These are phyloP conservation scores for Coniella lustricola DNA, from an alignment of 2,329 filamentous ascomycete species.

Conservation along the genomic window DNA sequence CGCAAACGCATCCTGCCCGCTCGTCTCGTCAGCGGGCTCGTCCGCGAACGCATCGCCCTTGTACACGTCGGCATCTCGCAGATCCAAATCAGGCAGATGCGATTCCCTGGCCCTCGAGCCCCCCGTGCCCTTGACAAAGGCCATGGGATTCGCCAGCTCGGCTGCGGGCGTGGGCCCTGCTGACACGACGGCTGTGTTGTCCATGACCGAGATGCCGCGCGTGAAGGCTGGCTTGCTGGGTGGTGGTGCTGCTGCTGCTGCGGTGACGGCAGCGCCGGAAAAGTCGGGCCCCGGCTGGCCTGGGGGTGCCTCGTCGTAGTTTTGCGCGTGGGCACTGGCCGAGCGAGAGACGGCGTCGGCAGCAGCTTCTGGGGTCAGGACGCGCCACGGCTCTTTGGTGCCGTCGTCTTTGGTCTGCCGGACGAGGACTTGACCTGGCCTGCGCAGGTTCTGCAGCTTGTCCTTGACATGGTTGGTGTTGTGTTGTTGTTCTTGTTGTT, in stretches of 20 bases:
- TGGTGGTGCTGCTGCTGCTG: no score
- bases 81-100: slow-evolving; percentile 9
- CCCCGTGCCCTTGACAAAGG: slow-evolving; percentile 4
- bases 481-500: neutral
- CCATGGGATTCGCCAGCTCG: slow-evolving; percentile 5
- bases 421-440: neutral
- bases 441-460: neutral
- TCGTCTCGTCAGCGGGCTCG: neutral
- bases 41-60: neutral
- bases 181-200: slow-evolving; percentile 11
- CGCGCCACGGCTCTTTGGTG: neutral
- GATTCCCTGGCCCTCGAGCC: slow-evolving; percentile 9
- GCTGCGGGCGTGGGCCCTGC: slow-evolving; percentile 8
- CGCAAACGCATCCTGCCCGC: slow-evolving; percentile 1
- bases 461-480: neutral
- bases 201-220: slow-evolving; percentile 9
- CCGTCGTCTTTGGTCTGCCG: neutral
- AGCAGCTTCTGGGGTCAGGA: neutral
- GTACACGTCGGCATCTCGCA: neutral
- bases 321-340: neutral
- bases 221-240: slow-evolving; percentile 5
- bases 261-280: no score
- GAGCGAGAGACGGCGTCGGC: neutral
- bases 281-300: slow-evolving; percentile 6
- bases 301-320: slow-evolving; percentile 9